phyloP scores from a whole-genome alignment of 2,329 filamentous ascomycete genomes.

The Aquanectria penicillioides region DNA sequence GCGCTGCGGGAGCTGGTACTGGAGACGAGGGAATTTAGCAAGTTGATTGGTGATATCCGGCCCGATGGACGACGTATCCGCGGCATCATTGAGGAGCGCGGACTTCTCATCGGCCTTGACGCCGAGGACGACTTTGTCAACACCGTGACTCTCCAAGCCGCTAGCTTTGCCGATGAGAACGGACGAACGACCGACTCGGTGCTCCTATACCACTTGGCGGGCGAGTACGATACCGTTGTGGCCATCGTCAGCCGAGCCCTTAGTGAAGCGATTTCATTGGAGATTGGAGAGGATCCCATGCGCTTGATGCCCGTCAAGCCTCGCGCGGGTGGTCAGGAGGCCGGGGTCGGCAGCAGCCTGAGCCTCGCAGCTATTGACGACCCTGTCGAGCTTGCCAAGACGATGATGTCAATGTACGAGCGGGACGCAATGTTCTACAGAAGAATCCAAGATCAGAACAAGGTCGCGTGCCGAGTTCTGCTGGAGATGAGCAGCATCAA shows the following conservation, averaged over 20 bases:
- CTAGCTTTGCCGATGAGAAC: constrained; percentile 92
- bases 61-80: constrained; percentile 85
- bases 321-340: constrained; percentile 57
- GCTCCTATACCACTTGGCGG: constrained; percentile 91
- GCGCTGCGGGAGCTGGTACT: constrained; percentile 92
- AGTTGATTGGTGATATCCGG: constrained; percentile 89
- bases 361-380: constrained; percentile 69
- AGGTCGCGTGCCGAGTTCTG: constrained; percentile 65
- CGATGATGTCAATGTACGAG: constrained; percentile 73
- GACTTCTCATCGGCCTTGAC: constrained; percentile 80
- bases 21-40: constrained; percentile 96
- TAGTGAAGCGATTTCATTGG: constrained; percentile 87
- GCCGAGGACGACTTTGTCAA: constrained; percentile 87
- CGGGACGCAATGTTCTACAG: constrained; percentile 69
- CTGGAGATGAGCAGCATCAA: constrained; percentile 72
- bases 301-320: constrained; percentile 84
- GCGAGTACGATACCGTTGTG: constrained; percentile 95
- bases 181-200: constrained; percentile 94
- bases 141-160: constrained; percentile 92
- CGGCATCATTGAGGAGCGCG: constrained; percentile 87
- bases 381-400: constrained; percentile 67
- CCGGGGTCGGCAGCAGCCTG: constrained; percentile 64
- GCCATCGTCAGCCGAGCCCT: constrained; percentile 88
- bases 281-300: constrained; percentile 83
- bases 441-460: constrained; percentile 66